Percentiles rank a stretch among this genome's conserved stretches.
Evolutionary conservation across 2,329 filamentous ascomycete genomes (phyloP).

Genomic region (Neoscytalidium dimidiatum): DNA sequence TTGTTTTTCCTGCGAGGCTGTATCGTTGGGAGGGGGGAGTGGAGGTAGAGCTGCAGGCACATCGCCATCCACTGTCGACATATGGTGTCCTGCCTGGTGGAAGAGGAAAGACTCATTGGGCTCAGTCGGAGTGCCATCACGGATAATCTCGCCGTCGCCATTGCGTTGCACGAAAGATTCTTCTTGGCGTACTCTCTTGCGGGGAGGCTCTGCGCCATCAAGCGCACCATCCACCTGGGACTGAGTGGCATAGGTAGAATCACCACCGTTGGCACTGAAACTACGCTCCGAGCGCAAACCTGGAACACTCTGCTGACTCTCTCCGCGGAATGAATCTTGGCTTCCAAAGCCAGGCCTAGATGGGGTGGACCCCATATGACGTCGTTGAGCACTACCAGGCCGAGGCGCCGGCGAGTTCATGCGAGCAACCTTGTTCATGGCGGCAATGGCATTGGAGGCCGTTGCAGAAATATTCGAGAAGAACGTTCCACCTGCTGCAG

Average conservation of each 20-base stretch:
- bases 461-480: conserved; percentile 97
- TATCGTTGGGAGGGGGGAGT: conserved; percentile 58
- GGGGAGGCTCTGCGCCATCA: conserved; percentile 72
- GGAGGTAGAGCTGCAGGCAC: conserved; percentile 65
- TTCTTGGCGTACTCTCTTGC: conserved; percentile 70
- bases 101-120: conserved; percentile 79
- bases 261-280: conserved; percentile 61
- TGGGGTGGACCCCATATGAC: conserved; percentile 71
- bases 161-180: conserved; percentile 39
- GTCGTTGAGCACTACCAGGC: conserved; percentile 61
- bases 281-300: conserved; percentile 74
- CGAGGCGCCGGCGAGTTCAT: conserved; percentile 84
- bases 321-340: conserved; percentile 67
- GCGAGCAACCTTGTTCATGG: conserved; percentile 88
- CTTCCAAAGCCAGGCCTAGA: conserved; percentile 65
- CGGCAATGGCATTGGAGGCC: conserved; percentile 88
- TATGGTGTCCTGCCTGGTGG: conserved; percentile 48
- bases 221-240: conserved; percentile 17
- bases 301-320: conserved; percentile 77
- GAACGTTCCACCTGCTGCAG: conserved; percentile 75
- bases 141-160: conserved; percentile 62
- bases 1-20: conserved; percentile 77
- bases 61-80: conserved; percentile 51
- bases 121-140: conserved; percentile 70
- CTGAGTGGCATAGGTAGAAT: conserved; percentile 68